Evolutionary conservation across 495 filamentous ascomycete species (phyloP), one percentile per base, ranked within the genome.

Genomic region (Hyaloscypha finlandica): DNA sequence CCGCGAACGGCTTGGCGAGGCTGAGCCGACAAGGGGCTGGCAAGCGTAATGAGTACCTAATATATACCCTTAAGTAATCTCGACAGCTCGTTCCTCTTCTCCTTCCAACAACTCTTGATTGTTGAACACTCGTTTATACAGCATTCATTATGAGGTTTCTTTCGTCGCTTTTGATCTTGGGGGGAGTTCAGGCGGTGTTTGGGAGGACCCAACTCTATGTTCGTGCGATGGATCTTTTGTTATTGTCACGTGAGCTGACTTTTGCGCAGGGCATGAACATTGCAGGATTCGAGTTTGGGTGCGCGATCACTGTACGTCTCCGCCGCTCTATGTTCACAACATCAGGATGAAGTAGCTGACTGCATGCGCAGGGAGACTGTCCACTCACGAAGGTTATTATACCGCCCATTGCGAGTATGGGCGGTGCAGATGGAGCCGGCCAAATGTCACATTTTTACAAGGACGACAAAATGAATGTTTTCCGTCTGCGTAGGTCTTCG

Each of bases 371-470:
- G 75, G 29, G 82, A 78, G 69, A 69, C 65, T 59, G 65, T 61
- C 65, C 59, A 16, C 61, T 77, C 9, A 66, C 56, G 6, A 64
- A 73, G 0, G 14, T 16, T 48, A 68, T 74, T 8, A 74, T 79
- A 59, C 74, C 78, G 31, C 77, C 75, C 33, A 61, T 78, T 39
- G 71, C 61, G 19, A 58, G 63, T 22, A 65, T 74, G 3, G 71
- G 71, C 29, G 73, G 76, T 22, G 71, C 61, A 12, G 76, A 80
- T 71, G 79, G 80, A n/a, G 68, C 71, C 29, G 78, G 64, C 19
- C 85, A 88, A 70, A 88, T 88, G 81, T 72, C 80, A n/a, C 85
- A 88, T 74, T 88, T 86, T 64, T 70, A 76, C 63, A 81, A 77
- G n/a, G 76, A 83, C 59, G 78, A 83, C 59, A 73, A 77, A 58